phyloP scores from a whole-genome alignment of 805 yeast genomes.

The Candida nemodendra region DNA sequence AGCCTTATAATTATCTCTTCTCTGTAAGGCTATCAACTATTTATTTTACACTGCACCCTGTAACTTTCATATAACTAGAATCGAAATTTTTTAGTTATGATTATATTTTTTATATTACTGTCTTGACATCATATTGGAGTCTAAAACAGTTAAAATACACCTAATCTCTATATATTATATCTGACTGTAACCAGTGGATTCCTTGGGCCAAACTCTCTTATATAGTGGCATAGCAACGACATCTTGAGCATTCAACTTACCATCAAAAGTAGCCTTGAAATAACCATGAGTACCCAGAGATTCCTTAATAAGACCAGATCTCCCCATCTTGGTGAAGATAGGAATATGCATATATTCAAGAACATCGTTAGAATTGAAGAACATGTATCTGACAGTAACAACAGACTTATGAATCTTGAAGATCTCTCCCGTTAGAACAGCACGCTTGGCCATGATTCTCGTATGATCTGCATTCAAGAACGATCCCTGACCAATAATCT shows the following conservation, averaged over 20 bases:
- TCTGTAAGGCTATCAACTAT: no score
- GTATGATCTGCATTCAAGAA: constrained; percentile 83
- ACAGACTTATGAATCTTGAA: constrained; percentile 91
- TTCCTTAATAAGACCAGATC: constrained; percentile 93
- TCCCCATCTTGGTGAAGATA: constrained; percentile 86
- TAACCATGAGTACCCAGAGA: constrained; percentile 98
- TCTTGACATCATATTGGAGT: no score
- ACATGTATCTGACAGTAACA: constrained; percentile 95
- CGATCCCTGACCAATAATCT: constrained; percentile 86
- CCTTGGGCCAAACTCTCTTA: constrained; percentile 89
- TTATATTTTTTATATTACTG: no score
- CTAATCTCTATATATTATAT: no score
- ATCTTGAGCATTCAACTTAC: constrained; percentile 87
- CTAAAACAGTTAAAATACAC: not conserved
- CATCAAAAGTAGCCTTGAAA: constrained; percentile 93
- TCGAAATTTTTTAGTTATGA: no score
- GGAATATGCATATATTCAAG: constrained; percentile 89
- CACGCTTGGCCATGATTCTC: constrained; percentile 83
- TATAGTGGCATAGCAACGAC: constrained; percentile 90
- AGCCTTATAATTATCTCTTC: no score
- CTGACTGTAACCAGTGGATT: constrained; percentile 34
- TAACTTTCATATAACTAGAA: no score
- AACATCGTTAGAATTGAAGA: constrained; percentile 88
- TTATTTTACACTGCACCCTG: no score
- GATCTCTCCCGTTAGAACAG: constrained; percentile 89